phyloP scores from a whole-genome alignment of 768 basidiomycete genomes.

The Termitomyces sp. region DNA sequence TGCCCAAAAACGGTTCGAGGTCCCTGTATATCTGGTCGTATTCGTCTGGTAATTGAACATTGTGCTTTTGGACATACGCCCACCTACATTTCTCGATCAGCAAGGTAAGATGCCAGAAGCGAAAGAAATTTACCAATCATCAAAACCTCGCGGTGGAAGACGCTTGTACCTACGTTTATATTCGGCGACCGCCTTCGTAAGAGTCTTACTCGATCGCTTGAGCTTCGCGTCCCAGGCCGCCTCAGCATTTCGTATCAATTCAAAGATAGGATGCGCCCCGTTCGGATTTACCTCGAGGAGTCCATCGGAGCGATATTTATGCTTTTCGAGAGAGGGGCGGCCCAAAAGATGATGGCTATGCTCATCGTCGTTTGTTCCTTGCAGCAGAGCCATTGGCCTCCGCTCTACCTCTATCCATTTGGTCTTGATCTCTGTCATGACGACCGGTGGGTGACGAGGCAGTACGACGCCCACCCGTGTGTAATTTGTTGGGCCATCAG shows the following conservation, averaged over 20 bases:
- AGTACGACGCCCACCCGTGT: not conserved
- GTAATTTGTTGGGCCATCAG: not conserved
- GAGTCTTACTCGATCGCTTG: constrained; percentile 64
- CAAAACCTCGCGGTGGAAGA: constrained; percentile 82
- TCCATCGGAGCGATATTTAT: constrained; percentile 37
- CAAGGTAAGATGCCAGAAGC: not conserved
- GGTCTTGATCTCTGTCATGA: not conserved
- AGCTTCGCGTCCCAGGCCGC: constrained; percentile 59
- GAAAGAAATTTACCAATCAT: constrained; percentile 23
- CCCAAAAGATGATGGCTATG: not conserved
- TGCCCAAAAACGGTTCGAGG: constrained; percentile 79
- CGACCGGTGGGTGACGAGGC: not conserved
- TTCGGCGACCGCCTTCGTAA: constrained; percentile 74
- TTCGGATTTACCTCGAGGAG: constrained; percentile 40
- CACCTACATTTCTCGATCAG: constrained; percentile 30
- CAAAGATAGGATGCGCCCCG: constrained; percentile 72
- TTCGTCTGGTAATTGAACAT: constrained; percentile 79
- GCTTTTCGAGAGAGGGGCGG: constrained; percentile 20
- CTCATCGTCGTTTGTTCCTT: not conserved
- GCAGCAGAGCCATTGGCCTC: not conserved
- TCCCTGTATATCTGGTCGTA: constrained; percentile 74
- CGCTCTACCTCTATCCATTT: constrained; percentile 1
- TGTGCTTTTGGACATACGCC: constrained; percentile 54
- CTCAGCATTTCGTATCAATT: constrained; percentile 73
- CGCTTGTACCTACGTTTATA: constrained; percentile 75